These are phyloP conservation scores for Epichloe coenophiala DNA, from an alignment of 2,329 filamentous ascomycete genomes.

Conservation along the genomic window DNA sequence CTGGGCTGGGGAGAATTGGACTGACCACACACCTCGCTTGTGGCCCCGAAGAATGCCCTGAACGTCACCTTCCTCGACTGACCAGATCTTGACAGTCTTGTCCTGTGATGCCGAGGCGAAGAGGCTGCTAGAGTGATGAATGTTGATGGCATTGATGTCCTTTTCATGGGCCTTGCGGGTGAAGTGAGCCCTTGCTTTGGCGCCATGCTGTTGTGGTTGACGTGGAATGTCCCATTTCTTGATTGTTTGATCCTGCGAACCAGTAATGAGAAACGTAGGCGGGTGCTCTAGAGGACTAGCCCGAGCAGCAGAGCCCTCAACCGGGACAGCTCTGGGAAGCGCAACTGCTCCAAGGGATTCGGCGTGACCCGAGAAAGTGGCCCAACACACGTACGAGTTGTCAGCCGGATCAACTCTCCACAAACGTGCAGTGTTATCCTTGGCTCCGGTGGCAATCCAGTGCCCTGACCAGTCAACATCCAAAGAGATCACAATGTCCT, in stretches of 20 bases:
- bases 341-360: constrained; percentile 87
- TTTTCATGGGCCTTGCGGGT: constrained; percentile 97
- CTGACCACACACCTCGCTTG: constrained; percentile 89
- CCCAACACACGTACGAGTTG: constrained; percentile 65
- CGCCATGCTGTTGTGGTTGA: constrained; percentile 26
- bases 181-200: constrained; percentile 54
- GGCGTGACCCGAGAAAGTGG: constrained; percentile 78
- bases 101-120: constrained; percentile 97
- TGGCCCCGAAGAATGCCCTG: constrained; percentile 87
- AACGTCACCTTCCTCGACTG: constrained; percentile 75
- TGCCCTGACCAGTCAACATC: constrained; percentile 94
- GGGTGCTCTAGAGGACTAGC: constrained; percentile 65
- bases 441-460: constrained; percentile 91
- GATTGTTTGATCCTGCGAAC: constrained; percentile 88
- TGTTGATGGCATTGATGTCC: constrained; percentile 90
- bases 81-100: constrained; percentile 94
- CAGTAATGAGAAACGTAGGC: constrained; percentile 75
- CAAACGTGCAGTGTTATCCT: constrained; percentile 86
- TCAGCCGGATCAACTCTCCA: constrained; percentile 74
- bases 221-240: constrained; percentile 82
- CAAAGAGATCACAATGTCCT: constrained; percentile 89
- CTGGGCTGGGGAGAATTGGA: constrained; percentile 72
- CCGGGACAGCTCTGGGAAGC: constrained; percentile 57
- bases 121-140: constrained; percentile 58
- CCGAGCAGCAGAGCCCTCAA: constrained; percentile 55